phyloP scores from a whole-genome alignment of 306 rosid genomes.

The Citrullus mucosospermus region DNA sequence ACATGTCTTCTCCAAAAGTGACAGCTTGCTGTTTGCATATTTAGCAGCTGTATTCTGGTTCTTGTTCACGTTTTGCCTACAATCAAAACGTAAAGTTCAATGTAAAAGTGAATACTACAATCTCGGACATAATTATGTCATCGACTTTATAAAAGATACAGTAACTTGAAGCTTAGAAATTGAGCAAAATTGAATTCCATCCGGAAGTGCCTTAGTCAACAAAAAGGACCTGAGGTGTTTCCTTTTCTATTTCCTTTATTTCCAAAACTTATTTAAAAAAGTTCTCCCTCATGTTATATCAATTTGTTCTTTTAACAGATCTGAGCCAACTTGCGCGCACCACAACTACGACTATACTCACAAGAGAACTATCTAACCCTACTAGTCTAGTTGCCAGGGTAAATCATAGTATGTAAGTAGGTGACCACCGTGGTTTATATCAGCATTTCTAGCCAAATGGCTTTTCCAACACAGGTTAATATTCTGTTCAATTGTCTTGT shows the following conservation, averaged over 20 bases:
- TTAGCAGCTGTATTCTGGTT: conserved; percentile 37
- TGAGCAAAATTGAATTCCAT: neutral
- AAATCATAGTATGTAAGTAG: no score
- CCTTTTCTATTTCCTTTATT: neutral
- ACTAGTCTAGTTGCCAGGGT: no score
- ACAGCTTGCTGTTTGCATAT: conserved; percentile 23
- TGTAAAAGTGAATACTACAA: neutral
- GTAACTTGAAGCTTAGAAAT: neutral
- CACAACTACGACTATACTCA: no score
- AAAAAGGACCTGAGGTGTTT: neutral
- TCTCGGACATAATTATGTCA: neutral
- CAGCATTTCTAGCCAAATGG: neutral
- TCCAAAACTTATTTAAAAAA: neutral
- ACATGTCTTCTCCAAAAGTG: conserved; percentile 95
- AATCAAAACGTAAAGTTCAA: neutral
- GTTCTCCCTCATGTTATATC: neutral
- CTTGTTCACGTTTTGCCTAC: conserved; percentile 74
- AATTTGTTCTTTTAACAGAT: no score
- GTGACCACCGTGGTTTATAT: no score
- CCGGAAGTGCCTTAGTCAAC: neutral
- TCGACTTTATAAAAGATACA: neutral
- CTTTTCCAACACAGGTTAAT: neutral
- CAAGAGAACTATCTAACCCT: no score
- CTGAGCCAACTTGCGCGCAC: no score
- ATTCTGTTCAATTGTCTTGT: neutral